Evolutionary conservation across 768 basidiomycete genomes (phyloP).

Genomic region (Rubroboletus satanas): DNA sequence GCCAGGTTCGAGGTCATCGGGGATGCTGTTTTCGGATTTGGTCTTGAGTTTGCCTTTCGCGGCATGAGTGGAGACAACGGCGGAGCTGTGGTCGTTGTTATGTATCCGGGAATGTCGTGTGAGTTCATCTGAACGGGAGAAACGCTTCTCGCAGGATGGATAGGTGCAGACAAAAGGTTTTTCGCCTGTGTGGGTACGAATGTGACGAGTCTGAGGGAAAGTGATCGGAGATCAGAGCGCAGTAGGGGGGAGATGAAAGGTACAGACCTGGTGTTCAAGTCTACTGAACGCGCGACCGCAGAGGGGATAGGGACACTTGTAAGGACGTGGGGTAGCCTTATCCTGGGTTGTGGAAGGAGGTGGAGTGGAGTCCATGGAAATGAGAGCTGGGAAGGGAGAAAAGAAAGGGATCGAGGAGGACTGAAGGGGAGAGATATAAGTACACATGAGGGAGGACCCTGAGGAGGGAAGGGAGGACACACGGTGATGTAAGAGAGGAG

Average conservation of each 20-base stretch:
- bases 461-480: conserved; percentile 15
- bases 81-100: conserved; percentile 49
- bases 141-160: conserved; percentile 95
- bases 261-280: conserved; percentile 87
- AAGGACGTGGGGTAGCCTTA: conserved; percentile 62
- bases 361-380: conserved; percentile 23
- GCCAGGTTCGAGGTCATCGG: conserved; percentile 25
- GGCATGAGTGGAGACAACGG: conserved; percentile 17
- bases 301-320: conserved; percentile 91
- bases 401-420: conserved; percentile 13
- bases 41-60: conserved; percentile 29
- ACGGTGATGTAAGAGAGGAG: conserved; percentile 19
- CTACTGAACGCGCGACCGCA: conserved; percentile 96
- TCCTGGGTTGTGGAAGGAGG: conserved; percentile 25
- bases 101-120: conserved; percentile 96
- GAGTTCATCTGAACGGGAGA: conserved; percentile 97
- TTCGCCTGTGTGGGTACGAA: conserved; percentile 97
- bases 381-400: conserved; percentile 6
- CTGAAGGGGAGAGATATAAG: conserved; percentile 29
- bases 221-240: conserved; percentile 18
- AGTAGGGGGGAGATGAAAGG: conserved; percentile 4
- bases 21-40: conserved; percentile 23
- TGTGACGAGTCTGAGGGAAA: conserved; percentile 79
- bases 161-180: conserved; percentile 93
- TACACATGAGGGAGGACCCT: conserved; percentile 23